Base-by-base conservation (phyloP, 441 rosid species). In the Gossypium laxum region DNA sequence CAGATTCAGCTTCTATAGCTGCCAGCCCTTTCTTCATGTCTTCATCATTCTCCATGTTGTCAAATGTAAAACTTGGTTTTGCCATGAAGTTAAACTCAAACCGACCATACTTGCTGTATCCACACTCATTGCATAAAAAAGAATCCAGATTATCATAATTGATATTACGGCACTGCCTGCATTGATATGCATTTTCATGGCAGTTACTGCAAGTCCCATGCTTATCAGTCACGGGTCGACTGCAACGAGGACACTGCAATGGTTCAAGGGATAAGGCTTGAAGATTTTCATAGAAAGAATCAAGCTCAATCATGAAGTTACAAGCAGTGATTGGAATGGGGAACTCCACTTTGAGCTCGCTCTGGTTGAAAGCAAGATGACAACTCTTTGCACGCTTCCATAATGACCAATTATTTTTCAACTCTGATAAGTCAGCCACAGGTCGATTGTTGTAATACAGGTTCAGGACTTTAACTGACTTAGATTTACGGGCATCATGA, bases 381-480 rank as follows among this genome's bases (percentile, higher is more conserved):
- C 99, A 94, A 81, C 96, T 96, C 88, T 91, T 96, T 74, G 99
- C 98, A 73, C 98, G 97, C 83, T 94, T 96, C 99, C 99, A 96
- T 77, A 93, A 79, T 61, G 99, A 81, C 98, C 99, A 88, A 81
- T 92, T 96, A 82, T 96, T 96, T 83, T 96, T 96, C 88, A 96
- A 83, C 86, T 96, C 99, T 8, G 98, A 89, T 80, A 96, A 84
- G 81, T 96, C 99, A 69, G 98, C 85, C 72, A 93, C 98, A 4
- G 98, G 98, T 24, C 99, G 88, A 83, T 96, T 96, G 81, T 96
- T 94, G 83, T 93, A 96, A 78, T 92, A 93, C 74, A 96, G 86
- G 81, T 96, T 96, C 82, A 96, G 84, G 69, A 96, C 94, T 86
- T 93, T 93, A 81, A 96, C 99, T 4, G 98, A 93, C 84, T 92